Evolutionary conservation across 192 early-diverging fungal species (phyloP), one percentile per base, ranked within the genome.

Genomic region (Phycomyces nitens): DNA sequence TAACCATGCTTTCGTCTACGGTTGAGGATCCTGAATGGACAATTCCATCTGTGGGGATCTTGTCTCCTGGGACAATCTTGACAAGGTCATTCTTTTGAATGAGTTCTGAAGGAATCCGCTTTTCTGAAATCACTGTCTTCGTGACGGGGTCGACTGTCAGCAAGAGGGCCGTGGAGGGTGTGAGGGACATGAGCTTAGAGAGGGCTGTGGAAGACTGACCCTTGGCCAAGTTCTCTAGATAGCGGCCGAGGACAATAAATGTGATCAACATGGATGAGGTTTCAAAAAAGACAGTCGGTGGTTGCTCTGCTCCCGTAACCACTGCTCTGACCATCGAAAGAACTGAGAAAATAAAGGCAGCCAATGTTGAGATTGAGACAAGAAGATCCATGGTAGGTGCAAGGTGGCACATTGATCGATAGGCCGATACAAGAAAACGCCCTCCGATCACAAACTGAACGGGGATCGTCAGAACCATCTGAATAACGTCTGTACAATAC

Each of bases 341-440:
- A 40, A 88, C 77, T 20, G 92, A 94, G 68, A 94, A 96, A 5
- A 80, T 67, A 75, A 92, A 97, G 0, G 95, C 89, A 12, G 89
- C 80, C 41, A 91, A 73, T 1, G 97, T 99, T 4, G 94, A 92
- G 10, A 96, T 77, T 0, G 86, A 79, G 22, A 99, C 84, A 22
- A 99, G 75, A 39, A 97, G 92, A 67, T 99, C 97, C 97, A 99
- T 99, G 58, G 91, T 99, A 62, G 95, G 93, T 41, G 84, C 85
- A 5, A 57, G 84, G 57, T 96, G 94, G 43, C 74, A 70, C 22
- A 97, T 62, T 0, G 94, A 86, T 67, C 90, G 89, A 71, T 83
- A 92, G 0, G 94, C 87, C 23, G 88, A 79, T 18, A 42, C 49
- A 61, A 94, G 91, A 77, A 99, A 99, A 24, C 84, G 76, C 21